A percentile compares a stretch with the other conserved stretches of the same genome.
Conservation (phyloP, 163 green algal species). For the Chlamydomonas reinhardtii region DNA sequence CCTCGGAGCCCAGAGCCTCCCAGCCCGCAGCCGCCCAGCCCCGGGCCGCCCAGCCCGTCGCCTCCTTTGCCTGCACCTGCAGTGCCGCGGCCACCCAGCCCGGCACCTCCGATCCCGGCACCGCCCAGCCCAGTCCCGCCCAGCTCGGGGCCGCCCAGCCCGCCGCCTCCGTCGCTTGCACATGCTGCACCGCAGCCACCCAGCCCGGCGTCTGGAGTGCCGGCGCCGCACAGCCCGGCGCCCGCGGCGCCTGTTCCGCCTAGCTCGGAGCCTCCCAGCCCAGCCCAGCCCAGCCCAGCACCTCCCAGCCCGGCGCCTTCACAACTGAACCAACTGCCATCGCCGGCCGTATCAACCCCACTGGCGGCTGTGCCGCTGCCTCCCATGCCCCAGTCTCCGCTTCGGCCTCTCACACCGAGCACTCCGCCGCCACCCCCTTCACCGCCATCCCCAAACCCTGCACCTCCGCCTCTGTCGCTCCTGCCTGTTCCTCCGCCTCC, state of each 20-base stretch:
- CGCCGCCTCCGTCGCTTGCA: no score
- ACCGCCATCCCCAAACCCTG: background rate
- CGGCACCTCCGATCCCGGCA: background rate
- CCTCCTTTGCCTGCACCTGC: no score
- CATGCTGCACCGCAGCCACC: background rate
- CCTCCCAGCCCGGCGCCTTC: background rate
- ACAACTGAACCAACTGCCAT: background rate
- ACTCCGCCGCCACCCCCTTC: background rate
- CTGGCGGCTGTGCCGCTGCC: background rate
- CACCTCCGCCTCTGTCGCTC: background rate
- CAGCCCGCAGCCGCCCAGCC: background rate
- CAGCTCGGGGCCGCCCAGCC: no score
- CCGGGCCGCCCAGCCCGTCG: no score
- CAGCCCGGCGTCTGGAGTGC: no score
- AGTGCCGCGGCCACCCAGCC: background rate
- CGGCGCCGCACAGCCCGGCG: no score
- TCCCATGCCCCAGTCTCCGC: background rate
- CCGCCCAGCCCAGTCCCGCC: background rate
- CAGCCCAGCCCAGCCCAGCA: background rate
- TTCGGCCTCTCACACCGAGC: no score
- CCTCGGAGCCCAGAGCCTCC: background rate
- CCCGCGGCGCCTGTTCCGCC: no score
- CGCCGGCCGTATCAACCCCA: background rate
- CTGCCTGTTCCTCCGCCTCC: background rate
- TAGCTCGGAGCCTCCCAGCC: no score